Percentiles rank a stretch among this genome's conserved stretches.
Evolutionary conservation across 371 early-diverging fungal genomes (phyloP).

Genomic region (Mucor lusitanicus): DNA sequence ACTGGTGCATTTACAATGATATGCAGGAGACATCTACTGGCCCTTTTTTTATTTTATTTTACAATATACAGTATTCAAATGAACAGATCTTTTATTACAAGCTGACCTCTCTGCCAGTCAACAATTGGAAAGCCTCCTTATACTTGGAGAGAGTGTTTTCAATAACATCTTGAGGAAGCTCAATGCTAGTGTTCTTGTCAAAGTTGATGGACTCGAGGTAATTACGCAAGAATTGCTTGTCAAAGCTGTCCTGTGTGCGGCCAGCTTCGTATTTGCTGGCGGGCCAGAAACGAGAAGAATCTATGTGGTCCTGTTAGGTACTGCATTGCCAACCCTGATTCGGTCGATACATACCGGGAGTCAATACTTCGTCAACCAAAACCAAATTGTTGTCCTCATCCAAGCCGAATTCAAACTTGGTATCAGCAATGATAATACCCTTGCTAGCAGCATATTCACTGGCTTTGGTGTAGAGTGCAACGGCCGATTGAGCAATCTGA

Average conservation of each 20-base stretch:
- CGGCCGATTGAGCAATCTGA: conserved; percentile 38
- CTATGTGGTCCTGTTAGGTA: conserved; percentile 36
- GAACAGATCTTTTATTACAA: conserved; percentile 38
- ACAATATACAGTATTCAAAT: conserved; percentile 1
- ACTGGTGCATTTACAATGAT: background rate
- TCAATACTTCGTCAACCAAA: conserved; percentile 95
- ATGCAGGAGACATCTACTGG: background rate
- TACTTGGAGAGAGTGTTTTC: conserved; percentile 87
- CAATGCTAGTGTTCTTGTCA: conserved; percentile 85
- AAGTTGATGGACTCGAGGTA: conserved; percentile 88
- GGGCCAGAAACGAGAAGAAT: conserved; percentile 98
- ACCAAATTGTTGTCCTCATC: conserved; percentile 79
- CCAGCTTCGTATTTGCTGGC: conserved; percentile 80
- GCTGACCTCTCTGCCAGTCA: conserved; percentile 79
- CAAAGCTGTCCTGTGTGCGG: conserved; percentile 87
- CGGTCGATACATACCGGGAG: conserved; percentile 71
- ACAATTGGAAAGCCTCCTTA: conserved; percentile 80
- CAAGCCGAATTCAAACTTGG: conserved; percentile 98
- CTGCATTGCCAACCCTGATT: background rate
- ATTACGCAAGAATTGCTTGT: conserved; percentile 96
- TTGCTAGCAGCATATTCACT: conserved; percentile 78
- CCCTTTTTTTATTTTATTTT: conserved; percentile 4
- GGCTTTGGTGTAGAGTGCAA: conserved; percentile 51
- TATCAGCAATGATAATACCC: conserved; percentile 98
- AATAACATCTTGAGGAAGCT: conserved; percentile 84